These are phyloP conservation scores for Trematosphaeria pertusa DNA, from an alignment of 2,329 filamentous ascomycete species.

Conservation along the genomic window DNA sequence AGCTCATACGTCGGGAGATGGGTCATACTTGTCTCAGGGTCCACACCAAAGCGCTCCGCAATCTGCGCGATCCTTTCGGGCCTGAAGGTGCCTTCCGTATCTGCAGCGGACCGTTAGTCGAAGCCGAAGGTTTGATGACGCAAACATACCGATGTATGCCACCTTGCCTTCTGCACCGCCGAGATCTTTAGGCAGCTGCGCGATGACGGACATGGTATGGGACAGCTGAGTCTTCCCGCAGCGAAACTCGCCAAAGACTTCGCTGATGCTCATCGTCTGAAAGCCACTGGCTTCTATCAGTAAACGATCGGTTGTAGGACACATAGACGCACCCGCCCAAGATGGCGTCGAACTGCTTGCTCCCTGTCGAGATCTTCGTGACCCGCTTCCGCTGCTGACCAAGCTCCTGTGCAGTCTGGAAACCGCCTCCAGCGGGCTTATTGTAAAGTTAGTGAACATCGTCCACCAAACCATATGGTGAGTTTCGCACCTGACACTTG, in stretches of 20 bases:
- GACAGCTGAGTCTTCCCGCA: conserved; percentile 75
- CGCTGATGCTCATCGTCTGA: conserved; percentile 73
- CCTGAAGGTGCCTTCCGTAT: conserved; percentile 60
- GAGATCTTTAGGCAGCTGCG: conserved; percentile 65
- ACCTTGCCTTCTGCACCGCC: conserved; percentile 73
- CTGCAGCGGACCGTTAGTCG: conserved; percentile 47
- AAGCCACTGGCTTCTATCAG: conserved; percentile 61
- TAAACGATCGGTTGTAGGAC: not conserved
- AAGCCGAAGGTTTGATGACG: not conserved
- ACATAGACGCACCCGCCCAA: conserved; percentile 62
- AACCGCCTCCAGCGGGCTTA: conserved; percentile 65
- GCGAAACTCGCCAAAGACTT: conserved; percentile 67
- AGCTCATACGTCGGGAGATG: conserved; percentile 15
- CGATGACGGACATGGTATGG: conserved; percentile 72
- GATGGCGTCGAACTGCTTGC: conserved; percentile 70
- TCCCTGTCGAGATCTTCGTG: conserved; percentile 72
- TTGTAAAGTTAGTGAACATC: conserved; percentile 14
- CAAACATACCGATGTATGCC: conserved; percentile 65
- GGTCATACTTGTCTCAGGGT: conserved; percentile 40
- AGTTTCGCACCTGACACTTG: conserved; percentile 61
- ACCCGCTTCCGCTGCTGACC: conserved; percentile 68
- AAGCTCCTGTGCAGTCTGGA: conserved; percentile 71
- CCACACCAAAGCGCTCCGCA: conserved; percentile 67
- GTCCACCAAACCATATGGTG: conserved; percentile 6
- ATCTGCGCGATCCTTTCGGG: conserved; percentile 73